Conservation (phyloP, 768 basidiomycete species). For the Amanita inopinata region DNA sequence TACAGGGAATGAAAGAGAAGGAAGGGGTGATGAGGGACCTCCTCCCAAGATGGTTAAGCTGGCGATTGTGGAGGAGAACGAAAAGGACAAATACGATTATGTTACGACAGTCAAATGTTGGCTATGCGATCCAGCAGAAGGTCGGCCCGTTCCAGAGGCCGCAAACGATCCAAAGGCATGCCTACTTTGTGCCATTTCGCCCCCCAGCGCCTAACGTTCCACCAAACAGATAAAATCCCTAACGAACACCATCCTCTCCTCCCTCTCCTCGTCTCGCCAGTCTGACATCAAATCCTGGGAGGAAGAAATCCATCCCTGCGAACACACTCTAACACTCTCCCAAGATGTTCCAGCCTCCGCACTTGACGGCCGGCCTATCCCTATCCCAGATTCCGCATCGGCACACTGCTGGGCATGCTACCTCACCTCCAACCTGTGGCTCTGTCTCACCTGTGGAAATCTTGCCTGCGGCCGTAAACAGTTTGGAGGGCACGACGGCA, state of each 20-base stretch:
- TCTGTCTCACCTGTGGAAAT: slow-evolving; percentile 85
- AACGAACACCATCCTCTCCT: slow-evolving; percentile 61
- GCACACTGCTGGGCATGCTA: slow-evolving; percentile 79
- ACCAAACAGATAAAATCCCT: slow-evolving; percentile 41
- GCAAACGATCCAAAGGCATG: slow-evolving; percentile 25
- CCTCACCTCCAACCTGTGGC: slow-evolving; percentile 88
- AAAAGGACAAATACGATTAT: slow-evolving; percentile 82
- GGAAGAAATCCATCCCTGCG: slow-evolving; percentile 83
- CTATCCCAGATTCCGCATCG: slow-evolving; percentile 27
- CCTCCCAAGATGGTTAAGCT: slow-evolving; percentile 86
- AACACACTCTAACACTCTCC: slow-evolving; percentile 49
- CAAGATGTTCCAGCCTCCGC: background rate
- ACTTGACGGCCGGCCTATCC: background rate
- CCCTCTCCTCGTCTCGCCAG: slow-evolving; percentile 83
- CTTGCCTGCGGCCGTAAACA: slow-evolving; percentile 87
- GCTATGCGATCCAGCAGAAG: slow-evolving; percentile 48
- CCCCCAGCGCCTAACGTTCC: slow-evolving; percentile 1
- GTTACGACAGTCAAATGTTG: slow-evolving; percentile 65
- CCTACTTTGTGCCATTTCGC: slow-evolving; percentile 2
- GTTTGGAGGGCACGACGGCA: slow-evolving; percentile 73
- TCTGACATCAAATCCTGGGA: slow-evolving; percentile 98
- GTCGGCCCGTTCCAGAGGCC: slow-evolving; percentile 34
- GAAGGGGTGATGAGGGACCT: slow-evolving; percentile 63
- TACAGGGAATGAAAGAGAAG: slow-evolving; percentile 17
- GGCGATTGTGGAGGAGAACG: slow-evolving; percentile 77